phyloP scores from a whole-genome alignment of 345 rosid species.

The Erysimum cheiranthoides region DNA sequence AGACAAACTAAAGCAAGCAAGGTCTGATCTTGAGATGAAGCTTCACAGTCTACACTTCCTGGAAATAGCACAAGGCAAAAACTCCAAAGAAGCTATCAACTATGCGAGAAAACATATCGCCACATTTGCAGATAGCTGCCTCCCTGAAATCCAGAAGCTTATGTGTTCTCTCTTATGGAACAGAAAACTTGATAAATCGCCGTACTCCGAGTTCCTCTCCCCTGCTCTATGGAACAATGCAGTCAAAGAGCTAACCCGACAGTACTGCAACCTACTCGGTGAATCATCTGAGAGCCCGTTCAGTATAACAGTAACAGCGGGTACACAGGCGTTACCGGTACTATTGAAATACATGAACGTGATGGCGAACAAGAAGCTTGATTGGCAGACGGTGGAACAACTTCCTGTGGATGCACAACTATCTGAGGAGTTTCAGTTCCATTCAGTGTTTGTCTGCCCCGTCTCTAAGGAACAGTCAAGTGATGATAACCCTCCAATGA shows the following conservation, averaged over 20 bases:
- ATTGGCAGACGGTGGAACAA: slow-evolving; percentile 72
- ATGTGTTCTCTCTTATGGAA: slow-evolving; percentile 68
- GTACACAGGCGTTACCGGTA: slow-evolving; percentile 66
- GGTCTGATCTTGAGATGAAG: slow-evolving; percentile 69
- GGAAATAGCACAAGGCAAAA: slow-evolving; percentile 56
- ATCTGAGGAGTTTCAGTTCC: slow-evolving; percentile 69
- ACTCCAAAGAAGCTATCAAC: slow-evolving; percentile 59
- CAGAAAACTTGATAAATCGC: slow-evolving; percentile 59
- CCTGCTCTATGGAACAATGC: slow-evolving; percentile 60
- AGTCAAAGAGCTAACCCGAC: slow-evolving; percentile 62
- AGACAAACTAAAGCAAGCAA: slow-evolving; percentile 57
- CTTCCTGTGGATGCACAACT: slow-evolving; percentile 72
- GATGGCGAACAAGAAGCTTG: slow-evolving; percentile 68
- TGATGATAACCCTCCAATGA: slow-evolving; percentile 78
- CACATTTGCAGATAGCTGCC: slow-evolving; percentile 49
- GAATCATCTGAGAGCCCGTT: slow-evolving; percentile 68
- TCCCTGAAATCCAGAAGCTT: slow-evolving; percentile 65
- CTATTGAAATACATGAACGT: slow-evolving; percentile 76
- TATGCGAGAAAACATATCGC: slow-evolving; percentile 60
- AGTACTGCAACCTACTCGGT: slow-evolving; percentile 69
- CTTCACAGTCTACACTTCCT: slow-evolving; percentile 72
- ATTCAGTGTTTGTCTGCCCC: slow-evolving; percentile 77
- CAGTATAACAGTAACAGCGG: slow-evolving; percentile 65
- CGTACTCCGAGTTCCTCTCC: slow-evolving; percentile 58
- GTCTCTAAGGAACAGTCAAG: slow-evolving; percentile 78